phyloP scores from a whole-genome alignment of 176 grass and related monocot species.

The Oryza brachyantha region DNA sequence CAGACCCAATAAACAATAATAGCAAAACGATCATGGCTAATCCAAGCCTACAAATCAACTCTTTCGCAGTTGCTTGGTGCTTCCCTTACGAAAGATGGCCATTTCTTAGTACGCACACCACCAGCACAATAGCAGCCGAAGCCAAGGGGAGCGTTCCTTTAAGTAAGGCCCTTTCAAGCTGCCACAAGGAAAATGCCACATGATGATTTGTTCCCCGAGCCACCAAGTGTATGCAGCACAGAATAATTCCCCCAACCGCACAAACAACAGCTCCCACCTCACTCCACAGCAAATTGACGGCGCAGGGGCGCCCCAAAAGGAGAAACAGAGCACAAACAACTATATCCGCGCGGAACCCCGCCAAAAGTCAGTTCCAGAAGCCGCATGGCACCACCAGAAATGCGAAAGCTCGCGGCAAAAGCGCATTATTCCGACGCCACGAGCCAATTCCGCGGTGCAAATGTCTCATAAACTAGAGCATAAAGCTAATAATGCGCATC shows the following conservation, averaged over 20 bases:
- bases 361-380: slow-evolving; percentile 39
- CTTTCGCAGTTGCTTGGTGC: not conserved
- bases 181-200: slow-evolving; percentile 34
- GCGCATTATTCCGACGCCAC: slow-evolving; percentile 51
- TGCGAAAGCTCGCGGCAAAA: slow-evolving; percentile 50
- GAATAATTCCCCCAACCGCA: slow-evolving; percentile 52
- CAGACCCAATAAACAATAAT: not conserved
- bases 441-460: slow-evolving; percentile 35
- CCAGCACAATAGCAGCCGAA: slow-evolving; percentile 19
- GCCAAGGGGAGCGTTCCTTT: slow-evolving; percentile 27
- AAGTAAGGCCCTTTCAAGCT: slow-evolving; percentile 33
- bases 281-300: slow-evolving; percentile 38
- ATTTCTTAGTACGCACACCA: slow-evolving; percentile 4
- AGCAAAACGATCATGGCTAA: not conserved
- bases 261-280: slow-evolving; percentile 42
- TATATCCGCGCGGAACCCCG: slow-evolving; percentile 38
- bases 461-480: slow-evolving; percentile 37
- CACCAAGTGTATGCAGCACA: slow-evolving; percentile 46
- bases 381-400: slow-evolving; percentile 42
- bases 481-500: slow-evolving; percentile 55
- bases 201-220: slow-evolving; percentile 36
- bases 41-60: not conserved
- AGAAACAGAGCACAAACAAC: slow-evolving; percentile 32
- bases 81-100: slow-evolving; percentile 14
- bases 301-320: slow-evolving; percentile 42